A percentile compares a stretch with the other conserved stretches of the same genome.
These are phyloP conservation scores for Pneumocystis wakefieldiae DNA, from an alignment of 1,139 yeast species.

Conservation along the genomic window DNA sequence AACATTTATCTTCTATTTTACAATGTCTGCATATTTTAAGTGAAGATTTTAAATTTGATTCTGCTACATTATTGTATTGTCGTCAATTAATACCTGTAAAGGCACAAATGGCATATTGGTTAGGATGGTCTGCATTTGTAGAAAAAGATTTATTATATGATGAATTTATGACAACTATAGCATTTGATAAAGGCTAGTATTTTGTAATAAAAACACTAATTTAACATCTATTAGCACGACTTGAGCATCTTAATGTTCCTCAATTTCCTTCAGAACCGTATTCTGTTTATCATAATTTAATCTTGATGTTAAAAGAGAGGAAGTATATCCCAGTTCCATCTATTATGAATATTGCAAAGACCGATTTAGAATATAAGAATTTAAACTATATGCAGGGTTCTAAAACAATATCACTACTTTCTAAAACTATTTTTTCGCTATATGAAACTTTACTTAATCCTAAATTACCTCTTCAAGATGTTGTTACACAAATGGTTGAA, in stretches of 20 bases:
- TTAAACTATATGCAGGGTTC: neutral
- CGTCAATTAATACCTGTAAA: slow-evolving; percentile 38
- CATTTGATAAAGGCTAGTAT: neutral
- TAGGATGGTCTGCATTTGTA: slow-evolving; percentile 64
- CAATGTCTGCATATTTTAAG: slow-evolving; percentile 58
- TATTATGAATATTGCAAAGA: neutral
- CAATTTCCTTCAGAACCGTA: slow-evolving; percentile 1
- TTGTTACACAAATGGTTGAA: slow-evolving; percentile 1
- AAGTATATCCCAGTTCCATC: slow-evolving; percentile 11
- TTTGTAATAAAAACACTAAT: neutral
- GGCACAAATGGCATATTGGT: slow-evolving; percentile 48
- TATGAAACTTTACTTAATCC: neutral
- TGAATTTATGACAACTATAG: neutral
- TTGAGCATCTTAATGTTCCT: slow-evolving; percentile 5
- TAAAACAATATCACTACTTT: neutral
- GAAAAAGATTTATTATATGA: slow-evolving; percentile 11
- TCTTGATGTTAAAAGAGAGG: slow-evolving; percentile 3
- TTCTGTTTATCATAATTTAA: slow-evolving; percentile 4
- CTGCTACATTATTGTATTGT: slow-evolving; percentile 29
- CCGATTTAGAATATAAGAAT: neutral
- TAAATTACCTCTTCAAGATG: neutral
- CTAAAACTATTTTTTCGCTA: neutral
- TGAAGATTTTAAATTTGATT: slow-evolving; percentile 57
- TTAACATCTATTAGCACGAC: slow-evolving; percentile 8
- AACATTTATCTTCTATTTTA: slow-evolving; percentile 46